These are phyloP conservation scores for Polytrichum formosum DNA, from an alignment of 225 moss, liverwort and hornwort species.

Conservation along the genomic window DNA sequence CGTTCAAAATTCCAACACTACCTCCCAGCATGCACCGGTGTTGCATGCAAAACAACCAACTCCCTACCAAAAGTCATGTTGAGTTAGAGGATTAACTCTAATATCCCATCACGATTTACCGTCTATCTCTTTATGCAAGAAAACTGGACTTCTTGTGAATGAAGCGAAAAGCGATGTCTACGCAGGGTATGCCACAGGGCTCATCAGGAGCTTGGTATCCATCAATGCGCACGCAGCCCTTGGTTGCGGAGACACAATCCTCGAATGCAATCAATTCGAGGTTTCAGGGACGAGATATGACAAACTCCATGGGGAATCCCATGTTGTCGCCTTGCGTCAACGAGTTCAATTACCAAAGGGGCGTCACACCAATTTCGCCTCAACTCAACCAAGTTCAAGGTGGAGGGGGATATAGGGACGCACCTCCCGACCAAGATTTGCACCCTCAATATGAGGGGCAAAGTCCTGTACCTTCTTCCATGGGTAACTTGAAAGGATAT, in stretches of 20 bases:
- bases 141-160: too few relatives aligned
- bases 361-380: slow-evolving; percentile 17
- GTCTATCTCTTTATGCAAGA: too few relatives aligned
- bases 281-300: slow-evolving; percentile 29
- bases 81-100: too few relatives aligned
- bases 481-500: slow-evolving; percentile 6
- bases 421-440: slow-evolving; percentile 36
- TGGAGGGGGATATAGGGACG: slow-evolving; percentile 23
- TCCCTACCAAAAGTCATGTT: too few relatives aligned
- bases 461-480: slow-evolving; percentile 11
- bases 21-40: too few relatives aligned
- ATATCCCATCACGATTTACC: too few relatives aligned
- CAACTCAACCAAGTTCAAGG: slow-evolving; percentile 39
- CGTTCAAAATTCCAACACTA: too few relatives aligned
- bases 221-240: slow-evolving; percentile 27
- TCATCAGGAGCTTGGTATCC: slow-evolving; percentile 45
- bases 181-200: slow-evolving; percentile 38
- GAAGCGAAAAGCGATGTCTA: too few relatives aligned
- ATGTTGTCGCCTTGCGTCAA: slow-evolving; percentile 25
- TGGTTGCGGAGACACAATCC: slow-evolving; percentile 39
- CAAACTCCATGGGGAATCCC: slow-evolving; percentile 8
- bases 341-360: slow-evolving; percentile 36
- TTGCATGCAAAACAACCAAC: too few relatives aligned
- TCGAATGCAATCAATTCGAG: slow-evolving; percentile 29
- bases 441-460: slow-evolving; percentile 25